Evolutionary conservation across 2,329 filamentous ascomycete species (phyloP).

Genomic region (Ophiostoma novo-ulmi): DNA sequence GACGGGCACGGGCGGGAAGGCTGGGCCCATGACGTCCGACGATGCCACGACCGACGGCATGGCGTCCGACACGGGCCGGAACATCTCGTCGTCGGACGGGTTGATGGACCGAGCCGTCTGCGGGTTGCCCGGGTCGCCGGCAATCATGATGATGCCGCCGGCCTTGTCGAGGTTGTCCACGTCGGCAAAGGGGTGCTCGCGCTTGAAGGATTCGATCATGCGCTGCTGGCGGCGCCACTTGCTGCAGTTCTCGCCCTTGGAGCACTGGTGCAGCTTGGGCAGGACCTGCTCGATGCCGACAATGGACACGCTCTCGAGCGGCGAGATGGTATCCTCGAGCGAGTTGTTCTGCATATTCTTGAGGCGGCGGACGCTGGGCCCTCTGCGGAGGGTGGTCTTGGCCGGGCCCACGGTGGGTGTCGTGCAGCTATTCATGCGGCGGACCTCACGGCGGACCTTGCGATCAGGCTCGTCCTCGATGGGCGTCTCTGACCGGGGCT

Average conservation of each 20-base stretch:
- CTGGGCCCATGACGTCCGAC: conserved; percentile 78
- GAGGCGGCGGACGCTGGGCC: conserved; percentile 37
- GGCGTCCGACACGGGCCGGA: conserved; percentile 67
- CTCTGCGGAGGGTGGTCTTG: conserved; percentile 38
- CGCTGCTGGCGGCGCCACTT: conserved; percentile 79
- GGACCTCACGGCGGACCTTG: conserved; percentile 45
- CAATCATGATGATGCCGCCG: conserved; percentile 67
- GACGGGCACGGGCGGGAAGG: conserved; percentile 50
- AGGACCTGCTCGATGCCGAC: conserved; percentile 87
- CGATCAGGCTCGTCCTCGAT: conserved; percentile 56
- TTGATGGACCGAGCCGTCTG: conserved; percentile 56
- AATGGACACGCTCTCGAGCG: conserved; percentile 80
- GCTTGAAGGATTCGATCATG: conserved; percentile 67
- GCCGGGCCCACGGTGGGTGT: neutral
- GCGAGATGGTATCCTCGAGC: conserved; percentile 68
- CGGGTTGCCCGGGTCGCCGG: conserved; percentile 74
- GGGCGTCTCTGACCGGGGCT: conserved; percentile 52
- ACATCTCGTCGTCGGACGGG: conserved; percentile 42
- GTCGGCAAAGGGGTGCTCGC: conserved; percentile 65
- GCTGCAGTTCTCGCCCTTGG: conserved; percentile 78
- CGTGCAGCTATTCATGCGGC: conserved; percentile 31
- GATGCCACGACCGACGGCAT: conserved; percentile 83
- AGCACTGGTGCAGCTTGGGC: conserved; percentile 77
- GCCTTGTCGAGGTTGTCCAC: conserved; percentile 47
- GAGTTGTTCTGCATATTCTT: conserved; percentile 33